phyloP scores from a whole-genome alignment of 2,329 filamentous ascomycete species.

The Neobulgaria alba region DNA sequence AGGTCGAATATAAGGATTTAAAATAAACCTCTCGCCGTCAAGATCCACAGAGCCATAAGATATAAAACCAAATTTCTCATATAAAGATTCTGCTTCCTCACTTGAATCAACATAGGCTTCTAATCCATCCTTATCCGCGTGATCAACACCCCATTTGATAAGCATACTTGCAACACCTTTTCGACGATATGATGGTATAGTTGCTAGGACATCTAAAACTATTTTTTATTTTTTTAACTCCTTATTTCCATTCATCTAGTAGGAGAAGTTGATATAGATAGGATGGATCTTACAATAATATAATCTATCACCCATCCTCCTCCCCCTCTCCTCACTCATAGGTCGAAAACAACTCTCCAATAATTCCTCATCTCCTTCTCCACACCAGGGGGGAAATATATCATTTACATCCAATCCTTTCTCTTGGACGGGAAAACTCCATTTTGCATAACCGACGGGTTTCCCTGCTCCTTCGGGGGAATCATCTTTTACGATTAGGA shows the following conservation, averaged over 20 bases:
- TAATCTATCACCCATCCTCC: neutral
- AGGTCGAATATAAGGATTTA: neutral
- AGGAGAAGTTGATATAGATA: too few species aligned
- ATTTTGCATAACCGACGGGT: neutral
- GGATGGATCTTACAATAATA: neutral
- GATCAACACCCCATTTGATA: conserved; percentile 6
- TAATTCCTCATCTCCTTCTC: neutral
- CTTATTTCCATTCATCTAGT: too few species aligned
- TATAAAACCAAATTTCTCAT: conserved; percentile 8
- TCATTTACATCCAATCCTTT: neutral
- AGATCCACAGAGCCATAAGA: neutral
- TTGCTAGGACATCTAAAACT: conserved; percentile 6
- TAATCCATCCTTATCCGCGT: conserved; percentile 4
- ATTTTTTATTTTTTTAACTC: conserved; percentile 6
- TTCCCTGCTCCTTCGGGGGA: neutral
- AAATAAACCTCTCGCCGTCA: neutral
- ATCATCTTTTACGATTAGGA: neutral
- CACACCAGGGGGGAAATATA: neutral
- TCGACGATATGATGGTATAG: conserved; percentile 5
- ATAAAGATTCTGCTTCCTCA: conserved; percentile 5
- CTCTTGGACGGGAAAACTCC: neutral
- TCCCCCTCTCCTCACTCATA: neutral
- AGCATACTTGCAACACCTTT: conserved; percentile 7
- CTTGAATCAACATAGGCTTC: conserved; percentile 6
- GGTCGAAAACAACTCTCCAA: neutral